Evolutionary conservation across 2,329 filamentous ascomycete species (phyloP).

Genomic region (Berkeleyomyces rouxiae): DNA sequence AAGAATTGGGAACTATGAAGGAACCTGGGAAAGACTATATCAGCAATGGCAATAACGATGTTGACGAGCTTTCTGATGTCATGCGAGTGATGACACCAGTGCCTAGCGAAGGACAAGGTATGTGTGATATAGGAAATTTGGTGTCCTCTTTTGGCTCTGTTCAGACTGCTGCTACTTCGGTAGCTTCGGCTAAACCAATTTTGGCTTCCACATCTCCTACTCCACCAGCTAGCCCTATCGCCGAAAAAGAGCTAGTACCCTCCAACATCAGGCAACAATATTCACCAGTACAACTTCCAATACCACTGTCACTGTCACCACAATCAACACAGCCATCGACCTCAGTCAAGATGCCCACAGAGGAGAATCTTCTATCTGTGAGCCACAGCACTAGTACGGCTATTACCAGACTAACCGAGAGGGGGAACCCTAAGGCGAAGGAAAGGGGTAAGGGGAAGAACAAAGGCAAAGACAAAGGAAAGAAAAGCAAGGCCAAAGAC

Average conservation of each 20-base stretch:
- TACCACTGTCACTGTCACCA: neutral
- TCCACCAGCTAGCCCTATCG: neutral
- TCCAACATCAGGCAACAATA: neutral
- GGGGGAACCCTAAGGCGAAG: neutral
- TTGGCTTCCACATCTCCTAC: neutral
- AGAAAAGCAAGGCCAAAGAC: neutral
- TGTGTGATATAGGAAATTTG: neutral
- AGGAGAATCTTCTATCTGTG: neutral
- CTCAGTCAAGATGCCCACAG: neutral
- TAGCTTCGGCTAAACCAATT: neutral
- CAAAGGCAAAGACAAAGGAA: neutral
- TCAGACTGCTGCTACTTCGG: neutral
- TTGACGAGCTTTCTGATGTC: neutral
- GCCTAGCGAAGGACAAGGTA: neutral
- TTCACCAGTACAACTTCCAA: neutral
- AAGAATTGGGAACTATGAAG: neutral
- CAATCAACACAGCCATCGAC: neutral
- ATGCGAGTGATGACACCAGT: neutral
- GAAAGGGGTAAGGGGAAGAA: constrained; percentile 2
- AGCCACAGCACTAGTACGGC: neutral
- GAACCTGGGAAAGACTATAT: neutral
- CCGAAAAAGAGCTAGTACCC: neutral
- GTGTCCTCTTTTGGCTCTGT: neutral
- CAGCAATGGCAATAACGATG: neutral
- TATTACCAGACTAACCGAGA: neutral